These are phyloP conservation scores for Pleurotus platypus DNA, from an alignment of 768 basidiomycete species.

Conservation along the genomic window DNA sequence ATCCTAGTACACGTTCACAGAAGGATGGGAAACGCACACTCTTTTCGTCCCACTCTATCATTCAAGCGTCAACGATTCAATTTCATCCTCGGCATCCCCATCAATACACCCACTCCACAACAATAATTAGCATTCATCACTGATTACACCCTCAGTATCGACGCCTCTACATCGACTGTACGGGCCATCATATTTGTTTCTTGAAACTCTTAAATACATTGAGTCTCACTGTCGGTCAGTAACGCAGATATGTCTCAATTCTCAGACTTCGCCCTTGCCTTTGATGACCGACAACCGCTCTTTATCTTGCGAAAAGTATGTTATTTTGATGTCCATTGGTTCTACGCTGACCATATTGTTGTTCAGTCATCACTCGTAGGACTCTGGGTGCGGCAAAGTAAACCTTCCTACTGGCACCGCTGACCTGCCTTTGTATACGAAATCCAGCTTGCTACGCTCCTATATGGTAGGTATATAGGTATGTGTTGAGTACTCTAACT, in stretches of 20 bases:
- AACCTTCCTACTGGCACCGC: too few relatives aligned
- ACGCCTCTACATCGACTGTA: neutral
- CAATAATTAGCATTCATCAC: neutral
- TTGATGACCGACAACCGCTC: neutral
- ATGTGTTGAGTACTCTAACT: neutral
- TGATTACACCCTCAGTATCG: too few relatives aligned
- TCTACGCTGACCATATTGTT: neutral
- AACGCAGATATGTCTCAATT: neutral
- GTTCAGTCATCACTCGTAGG: conserved; percentile 2
- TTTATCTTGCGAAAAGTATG: conserved; percentile 2
- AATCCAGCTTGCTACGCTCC: conserved; percentile 1
- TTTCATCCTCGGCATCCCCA: neutral
- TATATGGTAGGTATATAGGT: neutral
- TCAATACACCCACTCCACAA: neutral
- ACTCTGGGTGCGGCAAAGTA: neutral
- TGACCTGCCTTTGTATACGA: neutral
- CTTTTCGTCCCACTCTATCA: neutral
- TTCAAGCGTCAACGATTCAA: neutral
- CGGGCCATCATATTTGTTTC: neutral
- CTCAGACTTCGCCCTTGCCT: neutral
- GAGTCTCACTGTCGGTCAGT: neutral
- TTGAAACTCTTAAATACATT: neutral
- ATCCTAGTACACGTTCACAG: neutral
- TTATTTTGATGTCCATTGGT: neutral
- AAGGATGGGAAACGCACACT: neutral